Base-by-base conservation (phyloP, 805 yeast genomes). In the Pichia heedii region DNA sequence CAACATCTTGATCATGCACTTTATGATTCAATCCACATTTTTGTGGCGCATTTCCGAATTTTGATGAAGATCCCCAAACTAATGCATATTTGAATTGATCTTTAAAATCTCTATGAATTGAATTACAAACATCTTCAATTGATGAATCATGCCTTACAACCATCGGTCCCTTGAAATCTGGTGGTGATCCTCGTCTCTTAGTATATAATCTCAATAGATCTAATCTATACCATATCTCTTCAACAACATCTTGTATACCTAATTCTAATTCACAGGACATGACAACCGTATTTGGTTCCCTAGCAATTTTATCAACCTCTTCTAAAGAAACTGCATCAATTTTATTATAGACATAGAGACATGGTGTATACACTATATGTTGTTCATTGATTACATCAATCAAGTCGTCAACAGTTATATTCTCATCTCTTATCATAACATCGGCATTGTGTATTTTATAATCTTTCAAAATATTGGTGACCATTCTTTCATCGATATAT, bases 61-160 rank as follows among this genome's bases (percentile, higher is more conserved):
- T 93, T 7, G 97, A 84, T 38, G 94, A 81, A 1, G 89, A 79
- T 0, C 98, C 98, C 97, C 97, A 90, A 6, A 90, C 96, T 56
- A 88, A 65, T 0, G 97, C 97, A 60, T 89, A 88, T 61, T 88
- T 86, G 71, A 93, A 90, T 56, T 84, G 86, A 50, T 83, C 80
- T 57, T 88, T 89, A 71, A 90, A 84, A 55, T 89, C 96, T 53
- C 95, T 76, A 61, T 90, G 97, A 49, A 90, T 82, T 12, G 93
- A 74, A 58, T 90, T 89, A 68, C 98, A 90, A 24, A 90, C 86
- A 51, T 81, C 87, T 51, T 82, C 90, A 42, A 90, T 77, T 2
- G 93, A 71, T 7, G 94, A 81, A 43, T 79, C 74, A 44, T 71
- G 73, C 54, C 97, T 73, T 13, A 93, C 95, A 40, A 90, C 96